Conservation (phyloP, 1,284 basidiomycete genomes). For the Golubevia sp. region DNA sequence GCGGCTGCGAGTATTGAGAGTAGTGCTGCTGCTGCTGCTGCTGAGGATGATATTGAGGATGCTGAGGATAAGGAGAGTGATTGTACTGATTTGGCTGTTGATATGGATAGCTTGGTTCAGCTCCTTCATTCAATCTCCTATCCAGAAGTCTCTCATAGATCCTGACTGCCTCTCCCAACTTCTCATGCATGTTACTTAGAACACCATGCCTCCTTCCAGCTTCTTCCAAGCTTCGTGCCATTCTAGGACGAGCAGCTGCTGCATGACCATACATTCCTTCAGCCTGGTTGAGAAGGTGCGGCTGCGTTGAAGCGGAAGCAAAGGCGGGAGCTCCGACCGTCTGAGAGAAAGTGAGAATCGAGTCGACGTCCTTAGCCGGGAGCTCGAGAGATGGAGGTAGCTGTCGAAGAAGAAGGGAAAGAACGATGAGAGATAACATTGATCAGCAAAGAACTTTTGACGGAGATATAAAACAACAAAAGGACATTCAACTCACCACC, state of each 20-base stretch:
- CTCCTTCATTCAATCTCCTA: conserved; percentile 30
- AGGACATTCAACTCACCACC: no score
- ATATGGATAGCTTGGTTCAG: conserved; percentile 1
- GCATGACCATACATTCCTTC: conserved; percentile 42
- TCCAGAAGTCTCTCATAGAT: conserved; percentile 54
- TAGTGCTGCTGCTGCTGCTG: conserved; percentile 8
- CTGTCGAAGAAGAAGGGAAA: background rate
- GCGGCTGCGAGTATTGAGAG: background rate
- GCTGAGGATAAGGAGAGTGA: background rate
- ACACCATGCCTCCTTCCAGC: conserved; percentile 44
- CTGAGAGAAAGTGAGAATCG: conserved; percentile 54
- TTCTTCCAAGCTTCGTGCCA: conserved; percentile 54
- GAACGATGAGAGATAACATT: no score
- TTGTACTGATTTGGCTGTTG: conserved; percentile 1
- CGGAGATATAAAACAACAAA: no score
- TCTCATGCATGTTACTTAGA: conserved; percentile 52
- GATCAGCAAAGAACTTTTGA: no score
- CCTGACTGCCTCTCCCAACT: conserved; percentile 48
- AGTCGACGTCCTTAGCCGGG: conserved; percentile 44
- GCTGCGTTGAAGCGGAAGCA: conserved; percentile 1
- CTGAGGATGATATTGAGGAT: conserved; percentile 12
- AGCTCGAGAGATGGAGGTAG: conserved; percentile 49
- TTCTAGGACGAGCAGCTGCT: conserved; percentile 29
- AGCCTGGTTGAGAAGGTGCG: conserved; percentile 11
- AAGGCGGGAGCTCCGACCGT: conserved; percentile 15